These are phyloP conservation scores for Ogataea nitratoaversa DNA, from an alignment of 805 yeast genomes.

Conservation along the genomic window DNA sequence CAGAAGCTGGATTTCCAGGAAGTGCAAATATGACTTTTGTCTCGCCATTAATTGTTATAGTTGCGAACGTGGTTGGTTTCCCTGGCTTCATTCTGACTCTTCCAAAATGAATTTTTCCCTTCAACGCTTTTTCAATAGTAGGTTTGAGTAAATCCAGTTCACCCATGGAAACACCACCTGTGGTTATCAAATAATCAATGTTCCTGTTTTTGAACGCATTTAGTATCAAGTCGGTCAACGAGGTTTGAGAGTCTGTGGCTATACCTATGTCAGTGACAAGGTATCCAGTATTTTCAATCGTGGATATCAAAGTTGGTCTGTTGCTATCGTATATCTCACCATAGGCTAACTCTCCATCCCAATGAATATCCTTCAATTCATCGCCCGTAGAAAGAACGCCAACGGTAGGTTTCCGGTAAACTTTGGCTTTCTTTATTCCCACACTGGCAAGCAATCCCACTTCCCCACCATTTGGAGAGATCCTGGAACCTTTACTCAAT, in stretches of 20 bases:
- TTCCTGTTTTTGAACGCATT: slow-evolving; percentile 23
- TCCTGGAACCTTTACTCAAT: slow-evolving; percentile 31
- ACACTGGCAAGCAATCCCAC: slow-evolving; percentile 45
- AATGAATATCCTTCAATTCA: slow-evolving; percentile 39
- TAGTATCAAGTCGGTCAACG: slow-evolving; percentile 23
- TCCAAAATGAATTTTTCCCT: slow-evolving; percentile 48
- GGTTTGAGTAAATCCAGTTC: slow-evolving; percentile 50
- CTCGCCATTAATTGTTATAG: slow-evolving; percentile 28
- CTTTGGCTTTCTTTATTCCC: slow-evolving; percentile 36
- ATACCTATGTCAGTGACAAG: slow-evolving; percentile 47
- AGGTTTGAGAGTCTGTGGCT: slow-evolving; percentile 36
- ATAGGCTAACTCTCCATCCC: slow-evolving; percentile 22
- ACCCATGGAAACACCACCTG: slow-evolving; percentile 62
- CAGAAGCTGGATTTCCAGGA: slow-evolving; percentile 58
- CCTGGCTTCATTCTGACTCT: slow-evolving; percentile 59
- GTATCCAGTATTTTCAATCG: slow-evolving; percentile 33
- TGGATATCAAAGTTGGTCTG: slow-evolving; percentile 41
- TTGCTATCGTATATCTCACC: slow-evolving; percentile 51
- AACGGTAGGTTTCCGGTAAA: slow-evolving; percentile 38
- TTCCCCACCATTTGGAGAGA: slow-evolving; percentile 45
- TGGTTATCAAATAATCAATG: slow-evolving; percentile 43
- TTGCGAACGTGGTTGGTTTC: slow-evolving; percentile 55
- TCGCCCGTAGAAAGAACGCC: slow-evolving; percentile 52
- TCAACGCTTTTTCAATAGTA: slow-evolving; percentile 36
- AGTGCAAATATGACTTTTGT: slow-evolving; percentile 41